A percentile compares a stretch with the other conserved stretches of the same genome.
Conservation (phyloP, 2,329 filamentous ascomycete species). For the Colletotrichum sp. region DNA sequence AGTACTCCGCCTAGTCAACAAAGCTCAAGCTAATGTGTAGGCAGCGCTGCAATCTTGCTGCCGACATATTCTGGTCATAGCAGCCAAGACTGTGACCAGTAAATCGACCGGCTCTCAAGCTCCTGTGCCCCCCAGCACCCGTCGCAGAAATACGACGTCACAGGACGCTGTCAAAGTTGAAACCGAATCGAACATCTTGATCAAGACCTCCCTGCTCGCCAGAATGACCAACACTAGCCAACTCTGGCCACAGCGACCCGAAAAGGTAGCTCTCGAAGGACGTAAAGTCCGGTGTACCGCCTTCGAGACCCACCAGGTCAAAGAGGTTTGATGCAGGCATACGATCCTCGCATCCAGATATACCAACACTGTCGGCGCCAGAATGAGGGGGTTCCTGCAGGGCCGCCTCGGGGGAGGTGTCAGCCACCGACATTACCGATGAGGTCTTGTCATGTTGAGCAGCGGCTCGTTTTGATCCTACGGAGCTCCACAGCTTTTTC, state of each 20-base stretch:
- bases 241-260: neutral
- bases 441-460: fast-evolving
- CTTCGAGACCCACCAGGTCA: neutral
- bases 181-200: neutral
- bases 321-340: neutral
- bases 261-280: neutral
- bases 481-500: neutral
- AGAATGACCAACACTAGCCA: neutral
- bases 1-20: neutral
- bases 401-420: fast-evolving
- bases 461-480: neutral
- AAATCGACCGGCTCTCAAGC: neutral
- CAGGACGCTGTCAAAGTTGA: neutral
- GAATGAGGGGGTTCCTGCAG: neutral
- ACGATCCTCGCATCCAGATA: neutral
- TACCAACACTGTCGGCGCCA: neutral
- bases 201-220: neutral
- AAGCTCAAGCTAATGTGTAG: neutral
- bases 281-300: neutral
- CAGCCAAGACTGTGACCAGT: neutral
- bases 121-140: neutral
- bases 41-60: neutral
- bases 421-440: fast-evolving
- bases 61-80: neutral
- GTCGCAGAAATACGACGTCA: neutral